Percentiles rank a stretch among this genome's conserved stretches.
Evolutionary conservation across 1,284 basidiomycete species (phyloP).

Genomic region (Moesziomyces antarcticus): DNA sequence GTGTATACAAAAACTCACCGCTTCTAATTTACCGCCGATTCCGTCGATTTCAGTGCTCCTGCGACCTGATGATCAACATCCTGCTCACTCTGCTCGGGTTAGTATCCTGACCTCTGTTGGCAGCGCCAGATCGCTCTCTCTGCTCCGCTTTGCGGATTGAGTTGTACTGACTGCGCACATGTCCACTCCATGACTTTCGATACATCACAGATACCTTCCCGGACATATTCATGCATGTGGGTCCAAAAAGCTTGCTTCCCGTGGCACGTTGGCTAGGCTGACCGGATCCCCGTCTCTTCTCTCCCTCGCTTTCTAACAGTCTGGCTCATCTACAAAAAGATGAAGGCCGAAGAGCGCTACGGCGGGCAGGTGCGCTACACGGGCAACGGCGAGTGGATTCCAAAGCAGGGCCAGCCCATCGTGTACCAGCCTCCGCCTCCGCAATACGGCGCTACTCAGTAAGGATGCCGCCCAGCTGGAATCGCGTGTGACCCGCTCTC

Average conservation of each 20-base stretch:
- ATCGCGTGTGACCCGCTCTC: neutral
- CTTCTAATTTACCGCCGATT: neutral
- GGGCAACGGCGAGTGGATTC: constrained; percentile 53
- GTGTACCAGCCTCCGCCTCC: constrained; percentile 28
- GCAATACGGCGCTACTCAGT: constrained; percentile 33
- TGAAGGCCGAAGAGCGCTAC: constrained; percentile 54
- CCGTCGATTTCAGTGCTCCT: constrained; percentile 45
- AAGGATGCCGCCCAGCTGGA: neutral
- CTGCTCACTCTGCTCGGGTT: constrained; percentile 75
- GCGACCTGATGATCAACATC: constrained; percentile 82
- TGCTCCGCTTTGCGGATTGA: too few relatives aligned
- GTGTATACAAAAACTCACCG: neutral
- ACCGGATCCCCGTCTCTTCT: too few relatives aligned
- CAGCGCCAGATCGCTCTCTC: too few relatives aligned
- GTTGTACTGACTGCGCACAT: neutral
- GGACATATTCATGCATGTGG: constrained; percentile 48
- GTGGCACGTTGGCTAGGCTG: neutral
- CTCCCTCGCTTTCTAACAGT: constrained; percentile 9
- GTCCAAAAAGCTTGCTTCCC: neutral
- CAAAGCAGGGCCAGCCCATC: constrained; percentile 30
- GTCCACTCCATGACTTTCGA: neutral
- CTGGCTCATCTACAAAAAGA: constrained; percentile 56
- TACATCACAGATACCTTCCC: constrained; percentile 25
- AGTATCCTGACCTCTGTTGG: constrained; percentile 1
- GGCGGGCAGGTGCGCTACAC: constrained; percentile 44